Base-by-base conservation (phyloP, 2,329 filamentous ascomycete species). In the Fusarium sp. region DNA sequence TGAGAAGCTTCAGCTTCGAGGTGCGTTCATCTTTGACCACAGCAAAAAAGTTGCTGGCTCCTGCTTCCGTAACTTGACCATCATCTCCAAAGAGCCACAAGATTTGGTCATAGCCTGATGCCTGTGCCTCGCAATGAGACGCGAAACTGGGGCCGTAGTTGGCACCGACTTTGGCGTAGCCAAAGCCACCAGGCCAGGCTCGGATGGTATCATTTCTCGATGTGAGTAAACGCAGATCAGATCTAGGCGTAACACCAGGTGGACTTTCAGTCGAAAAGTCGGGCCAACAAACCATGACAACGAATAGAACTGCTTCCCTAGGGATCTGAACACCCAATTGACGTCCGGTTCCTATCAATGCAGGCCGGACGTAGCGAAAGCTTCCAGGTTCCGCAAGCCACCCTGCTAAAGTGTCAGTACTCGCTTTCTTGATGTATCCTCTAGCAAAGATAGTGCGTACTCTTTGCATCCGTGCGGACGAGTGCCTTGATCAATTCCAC, bases 1-100 rank as follows among this genome's bases (percentile, higher is more conserved):
- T 94, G n/a, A 93, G 84, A 35, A 93, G 84, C 82, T 93, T 86
- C 24, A 87, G 68, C 72, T 84, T 86, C 0, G 86, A 88, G 61
- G 64, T 65, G 6, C 87, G 83, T 74, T 84, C 85, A 65, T 83
- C 84, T 10, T 43, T 64, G 88, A 90, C 91, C 14, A 93, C 85
- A 6, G 92, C 85, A 79, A 94, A 93, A 83, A 93, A 93, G 80
- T 93, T 93, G 64, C 87, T 90, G 1, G 91, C 92, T 0, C 92
- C 68, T 4, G 68, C 68, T 43, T 71, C 68, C 3, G 68, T 71
- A 8, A 68, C 65, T 39, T 68, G 54, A 57, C 87, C 86, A 61
- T 92, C 86, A n/a, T 88, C 83, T 1, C 91, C 91, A 66, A 92
- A 91, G 24, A 94, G 83, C 92, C 92, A 94, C 9, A 94, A 85